Base-by-base conservation (phyloP, 2,329 filamentous ascomycete genomes). In the Zymoseptoria tritici region DNA sequence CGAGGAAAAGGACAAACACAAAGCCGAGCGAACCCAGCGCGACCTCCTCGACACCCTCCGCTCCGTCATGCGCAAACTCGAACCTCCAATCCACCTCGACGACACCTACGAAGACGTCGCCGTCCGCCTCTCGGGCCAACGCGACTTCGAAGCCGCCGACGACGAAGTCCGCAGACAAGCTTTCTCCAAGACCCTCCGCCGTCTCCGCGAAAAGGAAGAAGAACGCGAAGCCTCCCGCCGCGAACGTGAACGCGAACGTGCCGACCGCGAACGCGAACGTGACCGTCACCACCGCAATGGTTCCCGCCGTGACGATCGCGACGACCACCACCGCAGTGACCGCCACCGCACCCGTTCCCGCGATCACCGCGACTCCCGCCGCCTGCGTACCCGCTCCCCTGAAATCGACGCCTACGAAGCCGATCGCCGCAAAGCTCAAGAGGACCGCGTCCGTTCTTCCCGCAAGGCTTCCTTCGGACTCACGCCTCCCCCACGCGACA, bases 371-470 rank as follows among this genome's bases (percentile, higher is more conserved):
- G 74, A 74, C 56, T 69, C 75, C 60, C 73, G 74, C 56, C 71
- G 71, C 24, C 72, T 75, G 50, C 78, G 78, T 66, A 81, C 90
- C 68, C 84, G 85, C 68, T 95, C 90, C 72, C 90, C 91, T 69
- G 94, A 97, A 75, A 84, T 85, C 60, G 92, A 99, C 77, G 85
- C 90, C 20, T 99, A 99, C 75, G 94, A 97, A 76, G 94, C 92
- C 61, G 94, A 99, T 73, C 86, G 94, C 66, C 88, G 91, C 70
- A 94, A 93, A 74, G 93, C 93, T 51, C 92, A 94, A 71, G 91
- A 92, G 60, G 92, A 96, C 72, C 88, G 95, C 54, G 95, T 97
- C 77, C 88, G 92, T 66, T 92, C 95, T 68, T 95, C 96, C 76
- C 87, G 90, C 74, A 95, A 94, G 77, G 81, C 85, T 52, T 70